A percentile compares a stretch with the other conserved stretches of the same genome.
These are phyloP conservation scores for Lactifluus pinguis DNA, from an alignment of 768 basidiomycete species.

Conservation along the genomic window DNA sequence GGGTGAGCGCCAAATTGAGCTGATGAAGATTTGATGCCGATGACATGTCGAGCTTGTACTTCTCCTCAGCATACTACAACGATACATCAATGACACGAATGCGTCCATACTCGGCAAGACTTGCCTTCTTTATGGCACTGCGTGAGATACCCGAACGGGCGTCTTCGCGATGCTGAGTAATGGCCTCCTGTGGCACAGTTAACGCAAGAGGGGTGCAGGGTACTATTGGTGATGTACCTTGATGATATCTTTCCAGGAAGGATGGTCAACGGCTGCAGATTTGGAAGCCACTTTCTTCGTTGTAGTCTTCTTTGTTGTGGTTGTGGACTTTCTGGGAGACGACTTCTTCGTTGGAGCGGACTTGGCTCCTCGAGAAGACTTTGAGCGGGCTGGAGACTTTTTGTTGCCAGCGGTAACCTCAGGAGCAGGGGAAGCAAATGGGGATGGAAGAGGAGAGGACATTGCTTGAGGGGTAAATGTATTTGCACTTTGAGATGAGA, in stretches of 20 bases:
- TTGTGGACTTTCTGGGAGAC: constrained; percentile 9
- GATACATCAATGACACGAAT: not conserved
- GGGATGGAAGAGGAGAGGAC: constrained; percentile 16
- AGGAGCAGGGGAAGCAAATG: constrained; percentile 12
- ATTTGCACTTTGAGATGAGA: not conserved
- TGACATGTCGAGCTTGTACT: constrained; percentile 42
- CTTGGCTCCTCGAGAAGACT: constrained; percentile 14
- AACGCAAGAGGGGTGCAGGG: not conserved
- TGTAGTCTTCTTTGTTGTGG: constrained; percentile 16
- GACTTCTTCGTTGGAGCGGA: constrained; percentile 13
- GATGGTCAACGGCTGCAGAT: constrained; percentile 21
- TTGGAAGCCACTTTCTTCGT: constrained; percentile 15
- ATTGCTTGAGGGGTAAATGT: not conserved
- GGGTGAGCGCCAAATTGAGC: constrained; percentile 46
- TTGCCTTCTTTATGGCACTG: constrained; percentile 54
- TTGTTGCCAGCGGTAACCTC: not conserved
- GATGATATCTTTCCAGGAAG: constrained; percentile 34
- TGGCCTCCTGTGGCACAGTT: constrained; percentile 51
- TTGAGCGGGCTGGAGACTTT: constrained; percentile 7
- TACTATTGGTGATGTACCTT: constrained; percentile 22
- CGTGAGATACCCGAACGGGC: constrained; percentile 68
- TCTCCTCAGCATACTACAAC: constrained; percentile 43
- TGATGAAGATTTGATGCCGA: constrained; percentile 35
- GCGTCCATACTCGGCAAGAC: not conserved
- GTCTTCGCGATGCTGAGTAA: constrained; percentile 54